Evolutionary conservation across 352 stramenopile genomes (phyloP).

Genomic region (Pythium guiyangense): DNA sequence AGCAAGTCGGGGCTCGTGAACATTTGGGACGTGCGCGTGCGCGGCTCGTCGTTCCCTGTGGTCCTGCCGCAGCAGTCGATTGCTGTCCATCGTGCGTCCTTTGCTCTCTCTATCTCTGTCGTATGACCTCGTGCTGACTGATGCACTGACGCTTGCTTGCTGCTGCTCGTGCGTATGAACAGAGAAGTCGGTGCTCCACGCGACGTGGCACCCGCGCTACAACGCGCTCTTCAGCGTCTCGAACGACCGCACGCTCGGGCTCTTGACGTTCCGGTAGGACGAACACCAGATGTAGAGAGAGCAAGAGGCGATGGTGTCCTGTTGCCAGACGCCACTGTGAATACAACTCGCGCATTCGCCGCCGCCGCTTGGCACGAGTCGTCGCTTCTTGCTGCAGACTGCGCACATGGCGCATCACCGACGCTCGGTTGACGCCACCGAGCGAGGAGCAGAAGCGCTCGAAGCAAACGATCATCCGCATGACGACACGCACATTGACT

Average conservation of each 20-base stretch:
- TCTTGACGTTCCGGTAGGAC: conserved; percentile 70
- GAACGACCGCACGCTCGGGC: conserved; percentile 68
- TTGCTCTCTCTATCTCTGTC: not conserved
- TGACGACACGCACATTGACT: not conserved
- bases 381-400: no score
- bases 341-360: no score
- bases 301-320: not conserved
- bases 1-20: conserved; percentile 62
- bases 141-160: not conserved
- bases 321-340: no score
- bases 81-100: conserved; percentile 43
- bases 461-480: not conserved
- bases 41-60: conserved; percentile 41
- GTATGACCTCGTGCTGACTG: not conserved
- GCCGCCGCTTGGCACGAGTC: no score
- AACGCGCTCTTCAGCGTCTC: conserved; percentile 86
- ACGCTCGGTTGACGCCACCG: not conserved
- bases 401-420: no score
- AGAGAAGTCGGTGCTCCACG: conserved; percentile 84
- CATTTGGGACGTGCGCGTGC: conserved; percentile 78
- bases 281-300: not conserved
- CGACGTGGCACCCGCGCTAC: conserved; percentile 80
- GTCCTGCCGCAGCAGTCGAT: conserved; percentile 75
- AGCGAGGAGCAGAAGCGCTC: not conserved
- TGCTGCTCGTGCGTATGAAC: conserved; percentile 2